Evolutionary conservation across 2,329 filamentous ascomycete species (phyloP), one percentile per base, ranked within the genome.

Genomic region (Torrubiella hemipterigena): DNA sequence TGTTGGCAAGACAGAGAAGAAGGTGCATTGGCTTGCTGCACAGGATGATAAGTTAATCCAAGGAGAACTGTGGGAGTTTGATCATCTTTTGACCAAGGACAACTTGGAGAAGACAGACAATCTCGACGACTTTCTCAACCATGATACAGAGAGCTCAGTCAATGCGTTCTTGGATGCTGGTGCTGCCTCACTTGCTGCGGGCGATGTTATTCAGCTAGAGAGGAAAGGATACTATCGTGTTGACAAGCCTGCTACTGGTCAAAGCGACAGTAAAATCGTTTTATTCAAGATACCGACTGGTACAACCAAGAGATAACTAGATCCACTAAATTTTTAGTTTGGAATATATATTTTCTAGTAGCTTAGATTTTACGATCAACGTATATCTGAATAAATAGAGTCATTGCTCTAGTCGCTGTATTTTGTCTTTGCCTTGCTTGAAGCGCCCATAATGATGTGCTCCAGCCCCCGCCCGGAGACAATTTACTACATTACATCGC

Each of bases 191-290:
- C 61, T 91, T 19, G 81, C 81, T 63, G 75, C 73, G 48, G 79
- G 82, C 46, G 83, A 89, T 45, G 84, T 93, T 37, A 83, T 93
- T 42, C 85, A 93, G 60, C 79, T 93, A 35, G 85, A 93, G 63
- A 69, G 85, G 34, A 83, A 85, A 56, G 84, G 83, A 2, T 93
- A 81, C 57, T 93, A 80, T 60, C 67, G 83, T 29, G 73, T 89
- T 17, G 85, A 93, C 22, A 11, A 6, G 22, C 12, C 22, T 6
- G 12, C 12, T 12, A 14, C 6, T 6, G 22, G 22, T 6, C 22
- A 24, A 5, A 11, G 11, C 6, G 12, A 11, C 10, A 6, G 22
- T n/a, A n/a, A n/a, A 6, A 14, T 14, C 11, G 22, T 24, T 14
- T 24, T 24, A 6, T 24, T 24, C 10, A 14, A 24, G 11, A 14